Evolutionary conservation across 805 yeast species (phyloP).

Genomic region (Schwanniomyces yamadae): DNA sequence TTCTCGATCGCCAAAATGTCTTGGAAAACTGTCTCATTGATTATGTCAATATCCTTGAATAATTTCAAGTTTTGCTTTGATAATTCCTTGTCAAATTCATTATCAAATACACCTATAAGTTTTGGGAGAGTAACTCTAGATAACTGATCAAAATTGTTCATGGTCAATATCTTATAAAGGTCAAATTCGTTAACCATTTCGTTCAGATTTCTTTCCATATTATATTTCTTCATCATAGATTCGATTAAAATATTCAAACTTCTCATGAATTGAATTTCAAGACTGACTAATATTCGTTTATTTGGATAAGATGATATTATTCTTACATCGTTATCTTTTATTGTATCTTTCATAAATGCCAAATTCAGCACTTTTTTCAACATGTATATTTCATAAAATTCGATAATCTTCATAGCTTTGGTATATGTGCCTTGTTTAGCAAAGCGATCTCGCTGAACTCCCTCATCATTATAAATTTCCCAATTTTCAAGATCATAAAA

Average conservation of each 20-base stretch:
- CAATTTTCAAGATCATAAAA: conserved; percentile 44
- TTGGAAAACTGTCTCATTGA: conserved; percentile 37
- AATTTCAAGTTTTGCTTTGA: conserved; percentile 37
- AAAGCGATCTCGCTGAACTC: conserved; percentile 4
- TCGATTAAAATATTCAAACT: conserved; percentile 41
- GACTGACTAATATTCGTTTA: conserved; percentile 37
- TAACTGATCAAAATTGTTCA: conserved; percentile 42
- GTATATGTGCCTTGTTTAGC: conserved; percentile 25
- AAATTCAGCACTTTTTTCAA: conserved; percentile 28
- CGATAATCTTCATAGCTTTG: conserved; percentile 33
- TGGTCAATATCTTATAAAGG: conserved; percentile 38
- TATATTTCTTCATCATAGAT: conserved; percentile 40
- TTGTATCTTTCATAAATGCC: conserved; percentile 18
- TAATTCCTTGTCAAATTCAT: conserved; percentile 33
- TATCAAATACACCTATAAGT: conserved; percentile 33
- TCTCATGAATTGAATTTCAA: conserved; percentile 47
- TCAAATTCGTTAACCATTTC: conserved; percentile 22
- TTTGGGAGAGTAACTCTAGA: conserved; percentile 31
- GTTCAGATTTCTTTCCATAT: conserved; percentile 20
- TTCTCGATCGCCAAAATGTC: conserved; percentile 40
- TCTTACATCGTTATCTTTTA: conserved; percentile 21
- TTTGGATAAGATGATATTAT: conserved; percentile 39
- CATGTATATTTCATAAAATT: conserved; percentile 35
- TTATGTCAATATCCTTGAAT: conserved; percentile 43
- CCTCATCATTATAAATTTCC: conserved; percentile 23